Evolutionary conservation across 78 protist genomes (phyloP).

Genomic region (Chrysochromulina parva): DNA sequence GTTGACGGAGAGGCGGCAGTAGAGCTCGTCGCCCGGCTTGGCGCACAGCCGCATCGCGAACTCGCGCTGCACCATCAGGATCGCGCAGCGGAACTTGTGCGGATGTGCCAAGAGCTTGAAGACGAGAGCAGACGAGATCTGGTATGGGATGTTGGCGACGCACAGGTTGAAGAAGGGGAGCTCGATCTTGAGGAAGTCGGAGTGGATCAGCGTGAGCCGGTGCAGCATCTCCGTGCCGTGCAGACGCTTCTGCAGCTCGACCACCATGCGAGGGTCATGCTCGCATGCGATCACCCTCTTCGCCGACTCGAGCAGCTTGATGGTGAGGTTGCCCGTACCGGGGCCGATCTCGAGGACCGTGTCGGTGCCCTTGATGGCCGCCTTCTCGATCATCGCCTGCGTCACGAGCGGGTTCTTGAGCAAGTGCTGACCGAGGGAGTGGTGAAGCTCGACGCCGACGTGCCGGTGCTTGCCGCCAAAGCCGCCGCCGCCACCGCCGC

Average conservation of each 20-base stretch:
- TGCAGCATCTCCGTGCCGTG: slow-evolving; percentile 60
- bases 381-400: slow-evolving; percentile 91
- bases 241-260: slow-evolving; percentile 96
- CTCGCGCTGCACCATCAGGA: slow-evolving; percentile 89
- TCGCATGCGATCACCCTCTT: slow-evolving; percentile 96
- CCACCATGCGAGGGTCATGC: slow-evolving; percentile 98
- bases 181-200: slow-evolving; percentile 46
- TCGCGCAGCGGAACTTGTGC: slow-evolving; percentile 40
- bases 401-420: slow-evolving; percentile 93
- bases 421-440: slow-evolving; percentile 93
- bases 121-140: slow-evolving; percentile 96
- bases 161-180: slow-evolving; percentile 95
- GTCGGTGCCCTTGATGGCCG: slow-evolving; percentile 88
- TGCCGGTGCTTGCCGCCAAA: background rate
- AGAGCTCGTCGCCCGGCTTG: slow-evolving; percentile 91
- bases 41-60: slow-evolving; percentile 96
- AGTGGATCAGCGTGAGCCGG: slow-evolving; percentile 76
- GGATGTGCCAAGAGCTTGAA: slow-evolving; percentile 95
- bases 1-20: slow-evolving; percentile 97
- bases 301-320: slow-evolving; percentile 83
- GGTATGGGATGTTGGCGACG: slow-evolving; percentile 95
- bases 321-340: slow-evolving; percentile 98
- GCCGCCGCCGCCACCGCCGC: background rate
- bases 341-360: slow-evolving; percentile 98
- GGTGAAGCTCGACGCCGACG: slow-evolving; percentile 12